phyloP scores from a whole-genome alignment of 2,329 filamentous ascomycete species.

The Emmonsiellopsis sp. region DNA sequence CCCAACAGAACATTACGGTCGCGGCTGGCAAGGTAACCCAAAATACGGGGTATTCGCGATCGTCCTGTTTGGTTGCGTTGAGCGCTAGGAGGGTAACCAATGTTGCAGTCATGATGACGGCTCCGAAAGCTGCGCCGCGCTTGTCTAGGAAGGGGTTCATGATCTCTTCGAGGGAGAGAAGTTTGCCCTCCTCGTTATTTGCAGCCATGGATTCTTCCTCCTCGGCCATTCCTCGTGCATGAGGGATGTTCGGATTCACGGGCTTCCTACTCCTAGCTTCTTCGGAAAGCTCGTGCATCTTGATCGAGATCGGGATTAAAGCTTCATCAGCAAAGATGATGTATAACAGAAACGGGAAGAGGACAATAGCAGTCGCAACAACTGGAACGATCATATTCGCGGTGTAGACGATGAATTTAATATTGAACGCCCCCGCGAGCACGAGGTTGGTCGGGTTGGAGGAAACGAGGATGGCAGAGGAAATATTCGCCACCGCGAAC shows the following conservation, averaged over 20 bases:
- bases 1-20: constrained; percentile 59
- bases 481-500: constrained; percentile 63
- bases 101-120: constrained; percentile 56
- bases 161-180: constrained; percentile 59
- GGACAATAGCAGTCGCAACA: constrained; percentile 54
- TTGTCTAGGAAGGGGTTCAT: constrained; percentile 67
- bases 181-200: constrained; percentile 44
- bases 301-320: constrained; percentile 56
- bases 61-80: constrained; percentile 50
- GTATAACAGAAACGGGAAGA: constrained; percentile 63
- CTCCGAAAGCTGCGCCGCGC: constrained; percentile 54
- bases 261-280: constrained; percentile 47
- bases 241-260: constrained; percentile 64
- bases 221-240: constrained; percentile 47
- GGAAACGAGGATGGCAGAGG: constrained; percentile 65
- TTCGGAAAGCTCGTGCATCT: constrained; percentile 57
- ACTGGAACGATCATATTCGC: constrained; percentile 71
- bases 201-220: constrained; percentile 39
- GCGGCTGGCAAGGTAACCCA: constrained; percentile 63
- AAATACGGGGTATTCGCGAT: constrained; percentile 49
- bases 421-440: constrained; percentile 60
- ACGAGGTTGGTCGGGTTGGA: constrained; percentile 72
- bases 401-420: constrained; percentile 64
- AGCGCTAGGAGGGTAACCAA: constrained; percentile 56
- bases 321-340: constrained; percentile 56